Evolutionary conservation across 1,284 basidiomycete species (phyloP).

Genomic region (Apiotrichum montevideense): DNA sequence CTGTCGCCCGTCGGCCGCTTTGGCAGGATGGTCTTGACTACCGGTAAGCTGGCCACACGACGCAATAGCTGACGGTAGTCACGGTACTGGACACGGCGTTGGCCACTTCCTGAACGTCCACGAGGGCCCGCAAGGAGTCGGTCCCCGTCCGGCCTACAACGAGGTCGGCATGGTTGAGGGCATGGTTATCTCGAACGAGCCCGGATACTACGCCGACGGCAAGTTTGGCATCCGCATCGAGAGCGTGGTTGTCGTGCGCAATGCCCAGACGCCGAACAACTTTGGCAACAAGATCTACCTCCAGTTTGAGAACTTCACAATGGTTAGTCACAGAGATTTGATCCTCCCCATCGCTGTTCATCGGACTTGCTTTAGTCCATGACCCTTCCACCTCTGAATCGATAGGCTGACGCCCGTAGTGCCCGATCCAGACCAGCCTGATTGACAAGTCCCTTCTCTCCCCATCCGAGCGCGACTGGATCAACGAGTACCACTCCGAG

Average conservation of each 20-base stretch:
- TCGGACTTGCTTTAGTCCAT: too few species aligned
- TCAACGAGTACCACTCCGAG: constrained; percentile 79
- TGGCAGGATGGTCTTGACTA: constrained; percentile 84
- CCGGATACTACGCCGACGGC: constrained; percentile 90
- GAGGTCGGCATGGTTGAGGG: constrained; percentile 67
- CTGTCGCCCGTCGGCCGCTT: constrained; percentile 72
- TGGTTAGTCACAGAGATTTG: constrained; percentile 49
- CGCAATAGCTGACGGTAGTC: constrained; percentile 49
- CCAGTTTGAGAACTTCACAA: constrained; percentile 75
- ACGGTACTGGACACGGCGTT: constrained; percentile 90
- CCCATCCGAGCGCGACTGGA: constrained; percentile 66
- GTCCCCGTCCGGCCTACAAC: constrained; percentile 59
- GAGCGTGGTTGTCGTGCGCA: constrained; percentile 70
- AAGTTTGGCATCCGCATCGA: constrained; percentile 91
- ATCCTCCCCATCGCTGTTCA: too few species aligned
- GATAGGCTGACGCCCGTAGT: constrained; percentile 46
- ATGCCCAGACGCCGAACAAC: constrained; percentile 68
- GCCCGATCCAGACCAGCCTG: constrained; percentile 82
- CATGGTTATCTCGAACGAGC: constrained; percentile 88
- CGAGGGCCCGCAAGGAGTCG: constrained; percentile 87
- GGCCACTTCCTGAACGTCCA: constrained; percentile 91
- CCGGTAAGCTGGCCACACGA: constrained; percentile 33
- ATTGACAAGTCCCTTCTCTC: constrained; percentile 63
- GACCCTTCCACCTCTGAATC: too few species aligned
- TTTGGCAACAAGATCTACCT: constrained; percentile 80